These are phyloP conservation scores for Starmera caribaea DNA, from an alignment of 805 yeast species.

Conservation along the genomic window DNA sequence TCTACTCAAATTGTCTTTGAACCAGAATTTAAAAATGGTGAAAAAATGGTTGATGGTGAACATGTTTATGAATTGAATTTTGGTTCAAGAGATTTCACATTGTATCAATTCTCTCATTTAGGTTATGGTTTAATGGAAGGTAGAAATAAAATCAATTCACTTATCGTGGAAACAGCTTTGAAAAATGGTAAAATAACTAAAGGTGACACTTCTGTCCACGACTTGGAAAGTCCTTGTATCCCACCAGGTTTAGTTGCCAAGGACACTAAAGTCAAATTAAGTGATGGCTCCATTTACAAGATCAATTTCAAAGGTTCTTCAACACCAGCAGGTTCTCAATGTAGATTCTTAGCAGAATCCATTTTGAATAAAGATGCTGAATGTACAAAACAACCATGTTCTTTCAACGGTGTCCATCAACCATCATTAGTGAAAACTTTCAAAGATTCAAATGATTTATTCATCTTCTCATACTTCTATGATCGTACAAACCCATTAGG, in stretches of 20 bases:
- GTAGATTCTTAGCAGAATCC: slow-evolving; percentile 75
- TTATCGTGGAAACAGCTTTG: slow-evolving; percentile 46
- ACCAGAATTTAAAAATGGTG: slow-evolving; percentile 59
- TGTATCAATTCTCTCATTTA: slow-evolving; percentile 91
- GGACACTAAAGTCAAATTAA: slow-evolving; percentile 50
- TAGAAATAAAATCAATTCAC: slow-evolving; percentile 66
- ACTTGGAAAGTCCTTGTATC: slow-evolving; percentile 73
- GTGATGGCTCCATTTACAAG: slow-evolving; percentile 33
- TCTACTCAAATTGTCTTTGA: slow-evolving; percentile 98
- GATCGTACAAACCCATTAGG: slow-evolving; percentile 93
- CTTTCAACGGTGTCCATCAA: slow-evolving; percentile 96
- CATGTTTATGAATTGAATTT: slow-evolving; percentile 74
- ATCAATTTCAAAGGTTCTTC: slow-evolving; percentile 61
- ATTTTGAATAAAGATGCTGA: slow-evolving; percentile 74
- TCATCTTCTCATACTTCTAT: slow-evolving; percentile 87
- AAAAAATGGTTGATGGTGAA: slow-evolving; percentile 73
- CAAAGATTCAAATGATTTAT: slow-evolving; percentile 65
- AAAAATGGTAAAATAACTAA: slow-evolving; percentile 30
- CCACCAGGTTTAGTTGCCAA: slow-evolving; percentile 66
- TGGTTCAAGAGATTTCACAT: slow-evolving; percentile 69
- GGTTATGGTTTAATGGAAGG: slow-evolving; percentile 97
- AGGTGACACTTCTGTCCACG: slow-evolving; percentile 30
- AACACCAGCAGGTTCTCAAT: slow-evolving; percentile 66
- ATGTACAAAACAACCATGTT: slow-evolving; percentile 75
- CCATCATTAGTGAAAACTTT: slow-evolving; percentile 81